A percentile compares a stretch with the other conserved stretches of the same genome.
phyloP scores from a whole-genome alignment of 163 green algal genomes.

The Scenedesmus sp. region DNA sequence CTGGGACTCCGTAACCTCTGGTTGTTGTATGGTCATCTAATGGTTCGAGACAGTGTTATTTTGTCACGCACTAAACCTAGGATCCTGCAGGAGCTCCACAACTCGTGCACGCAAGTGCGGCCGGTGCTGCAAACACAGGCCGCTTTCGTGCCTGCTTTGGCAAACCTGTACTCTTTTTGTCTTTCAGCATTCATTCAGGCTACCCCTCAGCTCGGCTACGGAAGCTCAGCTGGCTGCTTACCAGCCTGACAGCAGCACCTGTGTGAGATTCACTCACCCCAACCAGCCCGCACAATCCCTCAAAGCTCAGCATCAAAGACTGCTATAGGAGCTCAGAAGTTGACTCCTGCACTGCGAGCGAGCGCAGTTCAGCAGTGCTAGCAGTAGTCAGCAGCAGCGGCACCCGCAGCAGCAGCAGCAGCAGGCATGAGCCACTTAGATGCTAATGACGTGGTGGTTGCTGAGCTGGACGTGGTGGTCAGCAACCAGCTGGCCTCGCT shows the following conservation, averaged over 20 bases:
- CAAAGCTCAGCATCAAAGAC: not conserved
- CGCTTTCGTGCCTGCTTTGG: not conserved
- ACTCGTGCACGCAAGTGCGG: not conserved
- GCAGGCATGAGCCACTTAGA: constrained; percentile 12
- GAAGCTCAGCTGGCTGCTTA: not conserved
- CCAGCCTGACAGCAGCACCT: not conserved
- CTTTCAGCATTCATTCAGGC: not conserved
- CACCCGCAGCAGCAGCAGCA: not conserved
- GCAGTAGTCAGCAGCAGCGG: constrained; percentile 2
- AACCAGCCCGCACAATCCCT: not conserved
- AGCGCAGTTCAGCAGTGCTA: not conserved
- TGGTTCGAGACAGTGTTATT: not conserved
- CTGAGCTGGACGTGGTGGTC: constrained; percentile 67
- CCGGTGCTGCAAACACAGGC: not conserved
- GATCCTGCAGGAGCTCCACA: not conserved
- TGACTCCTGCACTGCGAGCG: not conserved
- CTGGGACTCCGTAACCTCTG: not conserved
- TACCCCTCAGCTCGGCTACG: not conserved
- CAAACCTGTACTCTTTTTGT: not conserved
- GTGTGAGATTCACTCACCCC: not conserved
- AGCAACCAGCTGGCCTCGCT: constrained; percentile 58
- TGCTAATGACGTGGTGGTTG: constrained; percentile 60
- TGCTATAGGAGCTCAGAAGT: not conserved
- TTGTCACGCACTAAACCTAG: not conserved
- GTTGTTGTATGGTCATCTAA: not conserved